Conservation (phyloP, 2,329 filamentous ascomycete species). For the Calonectria pseudoreteaudii region DNA sequence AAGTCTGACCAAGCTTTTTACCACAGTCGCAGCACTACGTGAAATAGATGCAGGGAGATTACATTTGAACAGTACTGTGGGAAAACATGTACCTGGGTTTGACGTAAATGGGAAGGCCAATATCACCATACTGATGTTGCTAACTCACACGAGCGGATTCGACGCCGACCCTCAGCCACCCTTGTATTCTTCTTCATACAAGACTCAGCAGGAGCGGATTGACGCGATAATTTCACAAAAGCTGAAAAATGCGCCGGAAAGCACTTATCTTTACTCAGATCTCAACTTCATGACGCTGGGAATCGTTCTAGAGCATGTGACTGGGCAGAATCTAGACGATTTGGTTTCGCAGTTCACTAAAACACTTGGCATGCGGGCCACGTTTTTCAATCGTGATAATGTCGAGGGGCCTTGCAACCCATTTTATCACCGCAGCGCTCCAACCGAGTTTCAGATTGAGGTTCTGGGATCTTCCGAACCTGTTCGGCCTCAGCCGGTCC, state of each 20-base stretch:
- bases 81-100: background rate
- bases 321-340: slow-evolving; percentile 47
- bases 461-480: slow-evolving; percentile 45
- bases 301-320: slow-evolving; percentile 46
- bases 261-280: slow-evolving; percentile 44
- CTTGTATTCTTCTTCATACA: background rate
- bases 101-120: background rate
- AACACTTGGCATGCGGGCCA: slow-evolving; percentile 7
- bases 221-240: background rate
- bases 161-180: background rate
- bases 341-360: slow-evolving; percentile 50
- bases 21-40: slow-evolving; percentile 47
- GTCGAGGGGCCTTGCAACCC: slow-evolving; percentile 17
- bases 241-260: slow-evolving; percentile 4
- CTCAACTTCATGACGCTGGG: slow-evolving; percentile 45
- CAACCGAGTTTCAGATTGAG: slow-evolving; percentile 20
- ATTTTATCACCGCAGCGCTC: slow-evolving; percentile 12
- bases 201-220: slow-evolving; percentile 8
- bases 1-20: slow-evolving; percentile 53
- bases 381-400: slow-evolving; percentile 19
- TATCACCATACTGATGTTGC: background rate
- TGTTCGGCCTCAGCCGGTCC: slow-evolving; percentile 50
- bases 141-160: slow-evolving; percentile 5
- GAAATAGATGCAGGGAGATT: slow-evolving; percentile 39
- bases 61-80: background rate